Conservation (phyloP, 1,139 yeast genomes). For the Blastobotrys illinoisensis region DNA sequence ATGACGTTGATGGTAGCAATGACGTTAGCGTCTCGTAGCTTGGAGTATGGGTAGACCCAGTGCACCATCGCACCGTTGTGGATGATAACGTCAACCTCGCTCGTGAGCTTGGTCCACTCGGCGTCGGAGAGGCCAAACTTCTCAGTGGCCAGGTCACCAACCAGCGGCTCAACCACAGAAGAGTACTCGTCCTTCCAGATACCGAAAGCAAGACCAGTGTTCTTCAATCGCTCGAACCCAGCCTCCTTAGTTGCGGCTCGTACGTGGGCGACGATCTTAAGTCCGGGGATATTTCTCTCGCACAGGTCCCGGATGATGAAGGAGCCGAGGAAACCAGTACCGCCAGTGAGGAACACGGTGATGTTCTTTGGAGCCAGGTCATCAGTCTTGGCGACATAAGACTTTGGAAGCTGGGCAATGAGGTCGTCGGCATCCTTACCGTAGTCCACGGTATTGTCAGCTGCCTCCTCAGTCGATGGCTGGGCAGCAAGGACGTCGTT, state of each 20-base stretch:
- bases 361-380: constrained; percentile 37
- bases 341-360: constrained; percentile 87
- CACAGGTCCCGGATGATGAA: constrained; percentile 75
- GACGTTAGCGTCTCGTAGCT: constrained; percentile 89
- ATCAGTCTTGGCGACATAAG: constrained; percentile 30
- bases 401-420: constrained; percentile 39
- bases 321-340: constrained; percentile 93
- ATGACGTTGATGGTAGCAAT: constrained; percentile 79
- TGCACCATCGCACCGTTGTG: constrained; percentile 98
- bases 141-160: constrained; percentile 72
- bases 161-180: constrained; percentile 57
- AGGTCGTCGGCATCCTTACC: constrained; percentile 69
- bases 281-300: constrained; percentile 40
- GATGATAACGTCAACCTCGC: constrained; percentile 69
- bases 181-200: constrained; percentile 69
- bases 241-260: constrained; percentile 67
- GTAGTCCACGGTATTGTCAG: constrained; percentile 43
- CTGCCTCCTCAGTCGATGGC: constrained; percentile 8
- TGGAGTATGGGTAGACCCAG: constrained; percentile 95
- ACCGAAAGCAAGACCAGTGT: constrained; percentile 81
- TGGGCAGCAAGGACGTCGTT: constrained; percentile 23
- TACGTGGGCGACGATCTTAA: constrained; percentile 79
- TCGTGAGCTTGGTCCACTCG: constrained; percentile 54
- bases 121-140: constrained; percentile 63
- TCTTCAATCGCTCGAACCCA: constrained; percentile 71